Evolutionary conservation across 2,329 filamentous ascomycete species (phyloP).

Genomic region (Phyllosticta citriasiana): DNA sequence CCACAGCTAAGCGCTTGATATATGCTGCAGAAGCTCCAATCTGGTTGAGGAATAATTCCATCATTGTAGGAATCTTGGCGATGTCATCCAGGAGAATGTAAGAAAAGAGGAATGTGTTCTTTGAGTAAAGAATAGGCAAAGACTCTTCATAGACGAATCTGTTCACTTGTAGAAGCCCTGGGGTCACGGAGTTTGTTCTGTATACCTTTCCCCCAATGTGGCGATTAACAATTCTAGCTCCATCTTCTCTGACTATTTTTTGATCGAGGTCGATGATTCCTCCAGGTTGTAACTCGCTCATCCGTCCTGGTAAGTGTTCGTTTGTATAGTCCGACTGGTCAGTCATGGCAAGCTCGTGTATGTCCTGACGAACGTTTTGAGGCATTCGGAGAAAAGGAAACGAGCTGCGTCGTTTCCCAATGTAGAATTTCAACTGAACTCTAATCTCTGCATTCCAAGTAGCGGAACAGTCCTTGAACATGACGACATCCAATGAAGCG

Average conservation of each 20-base stretch:
- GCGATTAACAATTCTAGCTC: not conserved
- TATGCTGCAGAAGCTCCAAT: not conserved
- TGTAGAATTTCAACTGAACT: not conserved
- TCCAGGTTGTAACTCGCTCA: not conserved
- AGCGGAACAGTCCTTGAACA: not conserved
- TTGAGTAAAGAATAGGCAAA: not conserved
- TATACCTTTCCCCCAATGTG: not conserved
- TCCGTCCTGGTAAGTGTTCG: not conserved
- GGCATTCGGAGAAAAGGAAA: not conserved
- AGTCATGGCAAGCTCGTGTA: not conserved
- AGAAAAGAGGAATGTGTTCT: not conserved
- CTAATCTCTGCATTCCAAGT: not conserved
- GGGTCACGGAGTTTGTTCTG: not conserved
- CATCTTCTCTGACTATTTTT: not conserved
- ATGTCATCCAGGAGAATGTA: not conserved
- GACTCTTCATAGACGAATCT: not conserved
- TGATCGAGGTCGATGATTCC: not conserved
- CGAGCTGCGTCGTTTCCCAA: not conserved
- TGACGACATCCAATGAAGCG: no score
- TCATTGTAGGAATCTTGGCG: not conserved
- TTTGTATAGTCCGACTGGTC: not conserved
- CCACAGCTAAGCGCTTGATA: not conserved
- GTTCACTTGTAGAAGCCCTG: not conserved
- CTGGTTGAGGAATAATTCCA: not conserved
- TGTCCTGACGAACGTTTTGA: not conserved